phyloP scores from a whole-genome alignment of 2,329 filamentous ascomycete species.

The Arachnomyces sp. region DNA sequence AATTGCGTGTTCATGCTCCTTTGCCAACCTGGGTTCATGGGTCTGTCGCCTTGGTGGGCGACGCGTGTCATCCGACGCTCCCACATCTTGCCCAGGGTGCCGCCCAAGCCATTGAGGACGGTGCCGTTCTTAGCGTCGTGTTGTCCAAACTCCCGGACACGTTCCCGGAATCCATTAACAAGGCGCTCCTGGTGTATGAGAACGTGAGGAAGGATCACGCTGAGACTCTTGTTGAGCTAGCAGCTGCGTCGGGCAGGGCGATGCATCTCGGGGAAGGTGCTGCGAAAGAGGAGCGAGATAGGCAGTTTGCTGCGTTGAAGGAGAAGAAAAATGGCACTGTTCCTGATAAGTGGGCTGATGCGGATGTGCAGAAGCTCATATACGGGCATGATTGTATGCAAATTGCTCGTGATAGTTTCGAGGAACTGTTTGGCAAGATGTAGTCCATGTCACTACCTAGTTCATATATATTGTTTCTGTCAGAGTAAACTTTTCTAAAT shows the following conservation, averaged over 20 bases:
- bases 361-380: slow-evolving; percentile 60
- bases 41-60: slow-evolving; percentile 48
- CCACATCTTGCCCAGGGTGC: slow-evolving; percentile 59
- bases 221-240: slow-evolving; percentile 50
- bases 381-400: slow-evolving; percentile 57
- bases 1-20: slow-evolving; percentile 54
- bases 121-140: slow-evolving; percentile 48
- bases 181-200: slow-evolving; percentile 51
- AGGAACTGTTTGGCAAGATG: slow-evolving; percentile 35
- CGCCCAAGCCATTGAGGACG: slow-evolving; percentile 59
- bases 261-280: slow-evolving; percentile 53
- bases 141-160: slow-evolving; percentile 43
- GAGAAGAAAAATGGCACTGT: slow-evolving; percentile 39
- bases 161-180: slow-evolving; percentile 41
- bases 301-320: slow-evolving; percentile 47
- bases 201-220: slow-evolving; percentile 49
- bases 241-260: slow-evolving; percentile 46
- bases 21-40: slow-evolving; percentile 55
- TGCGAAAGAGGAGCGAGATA: slow-evolving; percentile 53
- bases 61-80: slow-evolving; percentile 57
- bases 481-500: too few species aligned
- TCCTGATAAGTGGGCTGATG: slow-evolving; percentile 62
- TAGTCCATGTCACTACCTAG: slow-evolving; percentile 13
- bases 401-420: slow-evolving; percentile 48
- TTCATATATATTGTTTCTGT: too few species aligned